Base-by-base conservation (phyloP, 1,284 basidiomycete species). In the Abortiporus biennis region DNA sequence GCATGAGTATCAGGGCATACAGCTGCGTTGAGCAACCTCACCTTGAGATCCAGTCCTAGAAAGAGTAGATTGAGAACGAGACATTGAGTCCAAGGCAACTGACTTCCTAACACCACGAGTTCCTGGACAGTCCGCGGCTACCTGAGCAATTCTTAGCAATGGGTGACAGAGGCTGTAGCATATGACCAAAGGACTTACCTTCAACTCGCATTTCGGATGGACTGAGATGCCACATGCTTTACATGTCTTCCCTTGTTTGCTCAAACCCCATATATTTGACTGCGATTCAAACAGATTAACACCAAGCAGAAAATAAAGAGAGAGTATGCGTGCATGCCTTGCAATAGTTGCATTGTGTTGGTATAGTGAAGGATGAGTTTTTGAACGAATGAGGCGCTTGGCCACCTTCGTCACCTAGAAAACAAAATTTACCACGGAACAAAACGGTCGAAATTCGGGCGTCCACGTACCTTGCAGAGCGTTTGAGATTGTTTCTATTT, bases 241-340 rank as follows among this genome's bases (percentile, higher is more conserved):
- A 64, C 89, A 91, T 5, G 80, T 85, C 62, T 89, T 85, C 21
- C 89, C 88, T 55, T 88, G 85, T 58, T 87, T 89, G 56, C 78
- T 85, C 27, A 90, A 64, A 17, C 88, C 89, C 88, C 88, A 91
- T 19, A 92, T 88, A 2, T 81, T 83, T 3, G 80, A 72, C 82
- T 88, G 49, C 19, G 15, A 23, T 37, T 44, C 32, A 33, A n/a
- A 29, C n/a, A 29, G 9, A 29, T 29, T 8, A n/a, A n/a, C n/a
- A 9, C 8, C n/a, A n/a, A n/a, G 27, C 9, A n/a, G 27, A 29
- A 9, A 8, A n/a, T n/a, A 29, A 8, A 29, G 19, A 11, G 16
- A 40, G 17, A 17, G 23, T 29, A 38, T 37, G 29, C 30, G 29
- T 12, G 49, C 64, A 34, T 52, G 84, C 85, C 72, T 85, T 81